Evolutionary conservation across 805 yeast genomes (phyloP).

Genomic region (Lipomyces chichibuensis): DNA sequence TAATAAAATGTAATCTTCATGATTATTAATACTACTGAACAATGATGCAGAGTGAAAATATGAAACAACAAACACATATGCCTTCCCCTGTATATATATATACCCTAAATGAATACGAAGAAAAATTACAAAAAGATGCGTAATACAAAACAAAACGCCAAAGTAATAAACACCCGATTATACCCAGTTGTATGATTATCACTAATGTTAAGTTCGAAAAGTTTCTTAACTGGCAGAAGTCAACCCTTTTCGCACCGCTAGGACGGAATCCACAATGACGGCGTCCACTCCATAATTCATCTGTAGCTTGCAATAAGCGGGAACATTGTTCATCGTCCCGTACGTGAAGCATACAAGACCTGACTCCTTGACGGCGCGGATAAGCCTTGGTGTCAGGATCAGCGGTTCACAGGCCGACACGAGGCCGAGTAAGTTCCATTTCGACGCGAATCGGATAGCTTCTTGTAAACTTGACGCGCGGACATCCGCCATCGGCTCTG

Average conservation of each 20-base stretch:
- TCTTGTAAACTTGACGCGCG: slow-evolving; percentile 86
- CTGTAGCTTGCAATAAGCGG: slow-evolving; percentile 79
- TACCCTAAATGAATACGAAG: background rate
- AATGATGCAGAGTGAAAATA: background rate
- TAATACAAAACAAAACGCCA: background rate
- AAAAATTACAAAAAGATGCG: background rate
- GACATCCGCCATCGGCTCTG: slow-evolving; percentile 82
- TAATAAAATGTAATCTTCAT: background rate
- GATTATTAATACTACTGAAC: background rate
- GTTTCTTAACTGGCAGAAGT: slow-evolving; percentile 14
- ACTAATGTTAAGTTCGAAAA: background rate
- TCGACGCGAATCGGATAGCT: slow-evolving; percentile 85
- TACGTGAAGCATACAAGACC: slow-evolving; percentile 94
- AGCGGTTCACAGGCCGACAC: slow-evolving; percentile 87
- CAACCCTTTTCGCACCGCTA: slow-evolving; percentile 43
- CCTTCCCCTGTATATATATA: background rate
- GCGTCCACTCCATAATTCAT: slow-evolving; percentile 97
- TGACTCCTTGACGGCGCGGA: slow-evolving; percentile 82
- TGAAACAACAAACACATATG: too few species aligned
- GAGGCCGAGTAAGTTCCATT: slow-evolving; percentile 89
- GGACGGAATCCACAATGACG: slow-evolving; percentile 92
- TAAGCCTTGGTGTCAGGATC: slow-evolving; percentile 85
- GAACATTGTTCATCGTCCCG: slow-evolving; percentile 81
- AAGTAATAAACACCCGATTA: background rate
- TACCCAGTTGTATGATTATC: background rate